Conservation (phyloP, 768 basidiomycete species). For the Pulveroboletus sp. region DNA sequence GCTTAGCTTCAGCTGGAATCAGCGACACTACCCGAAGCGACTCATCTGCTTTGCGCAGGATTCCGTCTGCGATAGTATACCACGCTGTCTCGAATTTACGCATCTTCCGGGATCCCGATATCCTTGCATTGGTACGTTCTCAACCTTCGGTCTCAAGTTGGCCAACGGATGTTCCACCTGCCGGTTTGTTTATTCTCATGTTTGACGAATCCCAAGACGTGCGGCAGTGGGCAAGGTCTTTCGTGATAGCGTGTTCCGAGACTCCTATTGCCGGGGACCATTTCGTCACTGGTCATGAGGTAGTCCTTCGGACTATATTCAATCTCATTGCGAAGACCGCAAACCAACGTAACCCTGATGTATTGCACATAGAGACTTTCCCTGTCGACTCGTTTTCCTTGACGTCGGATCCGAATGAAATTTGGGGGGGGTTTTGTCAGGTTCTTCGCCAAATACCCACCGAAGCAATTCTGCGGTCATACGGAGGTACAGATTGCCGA, state of each 20-base stretch:
- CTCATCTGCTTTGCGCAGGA: slow-evolving; percentile 33
- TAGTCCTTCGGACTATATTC: slow-evolving; percentile 41
- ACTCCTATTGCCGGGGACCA: slow-evolving; percentile 43
- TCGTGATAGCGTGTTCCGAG: slow-evolving; percentile 36
- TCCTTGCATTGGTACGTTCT: slow-evolving; percentile 35
- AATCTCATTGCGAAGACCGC: slow-evolving; percentile 15
- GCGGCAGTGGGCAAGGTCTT: slow-evolving; percentile 56
- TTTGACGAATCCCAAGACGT: slow-evolving; percentile 46
- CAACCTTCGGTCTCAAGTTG: slow-evolving; percentile 36
- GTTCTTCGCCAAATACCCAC: slow-evolving; percentile 54
- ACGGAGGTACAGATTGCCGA: slow-evolving; percentile 40
- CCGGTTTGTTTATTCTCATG: slow-evolving; percentile 55
- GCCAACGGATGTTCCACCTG: slow-evolving; percentile 56
- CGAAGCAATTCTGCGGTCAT: slow-evolving; percentile 33
- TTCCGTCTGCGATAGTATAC: slow-evolving; percentile 51
- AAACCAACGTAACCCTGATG: neutral
- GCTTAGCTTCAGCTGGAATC: slow-evolving; percentile 35
- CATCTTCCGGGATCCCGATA: slow-evolving; percentile 47
- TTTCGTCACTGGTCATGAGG: slow-evolving; percentile 45
- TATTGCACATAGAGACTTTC: neutral
- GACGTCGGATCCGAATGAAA: slow-evolving; percentile 35
- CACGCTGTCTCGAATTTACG: slow-evolving; percentile 59
- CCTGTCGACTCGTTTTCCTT: slow-evolving; percentile 23
- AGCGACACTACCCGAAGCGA: slow-evolving; percentile 1
- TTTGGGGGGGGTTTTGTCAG: slow-evolving; percentile 49